A percentile compares a stretch with the other conserved stretches of the same genome.
phyloP scores from a whole-genome alignment of 1,284 basidiomycete genomes.

The Ceratobasidium sp. region DNA sequence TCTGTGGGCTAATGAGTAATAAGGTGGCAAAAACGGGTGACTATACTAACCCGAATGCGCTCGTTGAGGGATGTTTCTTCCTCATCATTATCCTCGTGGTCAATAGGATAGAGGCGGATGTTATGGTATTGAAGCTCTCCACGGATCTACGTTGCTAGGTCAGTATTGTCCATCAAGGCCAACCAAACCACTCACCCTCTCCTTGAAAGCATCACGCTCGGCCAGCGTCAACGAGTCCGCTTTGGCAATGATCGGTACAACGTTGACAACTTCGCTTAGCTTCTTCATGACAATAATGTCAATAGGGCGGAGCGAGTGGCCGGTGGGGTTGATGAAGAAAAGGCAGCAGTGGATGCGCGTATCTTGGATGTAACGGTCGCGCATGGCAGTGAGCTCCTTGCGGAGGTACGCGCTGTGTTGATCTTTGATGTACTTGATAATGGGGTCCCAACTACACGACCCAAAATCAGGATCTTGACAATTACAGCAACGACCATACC shows the following conservation, averaged over 20 bases:
- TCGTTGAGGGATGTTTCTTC: conserved; percentile 92
- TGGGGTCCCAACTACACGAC: conserved; percentile 89
- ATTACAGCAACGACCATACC: conserved; percentile 53
- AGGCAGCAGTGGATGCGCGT: conserved; percentile 98
- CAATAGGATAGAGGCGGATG: conserved; percentile 96
- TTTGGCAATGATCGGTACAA: conserved; percentile 98
- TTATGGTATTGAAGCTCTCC: conserved; percentile 93
- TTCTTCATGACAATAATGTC: conserved; percentile 99
- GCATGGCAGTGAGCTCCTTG: conserved; percentile 98
- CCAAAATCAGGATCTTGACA: conserved; percentile 35
- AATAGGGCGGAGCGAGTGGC: conserved; percentile 91
- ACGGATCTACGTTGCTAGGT: conserved; percentile 70
- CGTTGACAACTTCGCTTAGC: conserved; percentile 97
- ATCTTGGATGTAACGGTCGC: conserved; percentile 98
- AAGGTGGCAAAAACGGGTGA: conserved; percentile 23
- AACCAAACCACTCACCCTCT: conserved; percentile 66
- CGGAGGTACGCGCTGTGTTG: conserved; percentile 98
- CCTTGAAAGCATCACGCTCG: conserved; percentile 93
- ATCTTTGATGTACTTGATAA: conserved; percentile 98
- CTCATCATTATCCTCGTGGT: conserved; percentile 94
- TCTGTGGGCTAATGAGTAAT: conserved; percentile 59
- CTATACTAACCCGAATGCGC: conserved; percentile 77
- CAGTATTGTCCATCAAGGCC: not conserved
- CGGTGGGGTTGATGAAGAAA: conserved; percentile 98
- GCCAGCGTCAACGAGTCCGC: conserved; percentile 95